Evolutionary conservation across 179 eudicot species (phyloP).

Genomic region (Corrigiola litoralis): DNA sequence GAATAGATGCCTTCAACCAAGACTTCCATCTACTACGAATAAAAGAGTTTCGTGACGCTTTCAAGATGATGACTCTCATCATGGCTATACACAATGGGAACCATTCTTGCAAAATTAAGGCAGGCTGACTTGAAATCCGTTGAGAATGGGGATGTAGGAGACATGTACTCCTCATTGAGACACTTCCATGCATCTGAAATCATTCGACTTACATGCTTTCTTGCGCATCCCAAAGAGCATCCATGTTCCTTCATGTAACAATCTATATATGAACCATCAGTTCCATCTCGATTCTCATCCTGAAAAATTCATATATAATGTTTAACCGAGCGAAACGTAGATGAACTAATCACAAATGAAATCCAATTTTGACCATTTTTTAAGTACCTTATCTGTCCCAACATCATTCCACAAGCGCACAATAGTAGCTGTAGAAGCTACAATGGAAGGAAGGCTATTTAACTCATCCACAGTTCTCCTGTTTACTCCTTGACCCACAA

Average conservation of each 20-base stretch:
- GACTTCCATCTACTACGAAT: no score
- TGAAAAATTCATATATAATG: neutral
- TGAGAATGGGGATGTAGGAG: slow-evolving; percentile 5
- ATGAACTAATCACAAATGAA: no score
- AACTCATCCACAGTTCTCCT: neutral
- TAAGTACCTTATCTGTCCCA: no score
- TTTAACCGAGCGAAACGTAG: no score
- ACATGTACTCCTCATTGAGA: slow-evolving; percentile 9
- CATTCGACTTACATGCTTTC: neutral
- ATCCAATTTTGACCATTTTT: no score
- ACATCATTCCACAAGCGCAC: no score
- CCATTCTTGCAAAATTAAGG: slow-evolving; percentile 11
- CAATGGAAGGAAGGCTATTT: no score
- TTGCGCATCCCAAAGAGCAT: neutral
- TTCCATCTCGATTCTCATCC: slow-evolving; percentile 3
- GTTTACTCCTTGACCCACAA: slow-evolving; percentile 19
- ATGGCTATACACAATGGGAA: neutral
- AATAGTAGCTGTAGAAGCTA: no score
- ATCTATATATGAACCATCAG: slow-evolving; percentile 9
- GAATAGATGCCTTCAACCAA: no score
- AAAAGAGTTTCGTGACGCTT: no score
- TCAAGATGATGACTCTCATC: neutral
- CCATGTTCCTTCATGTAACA: slow-evolving; percentile 12
- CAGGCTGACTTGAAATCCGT: slow-evolving; percentile 10
- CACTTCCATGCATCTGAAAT: slow-evolving; percentile 12